Percentiles rank a stretch among this genome's conserved stretches.
Conservation (phyloP, 495 filamentous ascomycete genomes). For the Penicillium canescens region DNA sequence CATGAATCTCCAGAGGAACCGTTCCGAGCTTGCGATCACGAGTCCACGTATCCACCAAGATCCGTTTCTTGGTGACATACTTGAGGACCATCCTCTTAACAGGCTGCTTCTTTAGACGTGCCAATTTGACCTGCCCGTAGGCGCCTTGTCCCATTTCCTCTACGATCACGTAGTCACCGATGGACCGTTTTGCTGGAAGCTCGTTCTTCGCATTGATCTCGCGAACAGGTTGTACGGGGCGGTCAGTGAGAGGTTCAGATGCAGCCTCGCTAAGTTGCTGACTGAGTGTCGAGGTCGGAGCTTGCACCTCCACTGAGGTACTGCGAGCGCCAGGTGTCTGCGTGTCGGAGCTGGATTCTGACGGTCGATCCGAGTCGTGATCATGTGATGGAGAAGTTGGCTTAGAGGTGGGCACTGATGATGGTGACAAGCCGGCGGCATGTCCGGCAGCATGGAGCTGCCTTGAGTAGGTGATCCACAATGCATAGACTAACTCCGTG, state of each 20-base stretch:
- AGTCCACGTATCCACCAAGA: constrained; percentile 98
- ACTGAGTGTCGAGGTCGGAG: constrained; percentile 69
- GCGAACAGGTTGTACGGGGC: constrained; percentile 42
- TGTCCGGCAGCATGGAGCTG: constrained; percentile 78
- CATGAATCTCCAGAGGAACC: constrained; percentile 96
- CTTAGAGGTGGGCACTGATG: constrained; percentile 19
- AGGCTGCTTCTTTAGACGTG: constrained; percentile 76
- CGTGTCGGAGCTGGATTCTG: background rate
- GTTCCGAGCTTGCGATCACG: constrained; percentile 93
- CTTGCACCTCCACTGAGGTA: constrained; percentile 28
- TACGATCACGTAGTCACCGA: constrained; percentile 86
- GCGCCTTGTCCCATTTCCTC: constrained; percentile 99
- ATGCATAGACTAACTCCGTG: constrained; percentile 85
- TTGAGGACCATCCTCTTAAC: constrained; percentile 89
- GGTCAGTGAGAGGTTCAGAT: constrained; percentile 50
- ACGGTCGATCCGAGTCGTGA: constrained; percentile 3
- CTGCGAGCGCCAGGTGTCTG: constrained; percentile 12
- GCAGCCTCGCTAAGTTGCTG: constrained; percentile 75
- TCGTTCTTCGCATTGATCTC: constrained; percentile 40
- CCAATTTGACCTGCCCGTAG: constrained; percentile 96
- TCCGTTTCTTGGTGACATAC: constrained; percentile 95
- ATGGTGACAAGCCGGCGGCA: constrained; percentile 49
- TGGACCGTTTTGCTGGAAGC: constrained; percentile 66
- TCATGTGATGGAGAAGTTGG: constrained; percentile 17
- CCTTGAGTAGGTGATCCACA: constrained; percentile 96